Evolutionary conservation across 257 asterid genomes (phyloP).

Genomic region (Solanum paucissectum): DNA sequence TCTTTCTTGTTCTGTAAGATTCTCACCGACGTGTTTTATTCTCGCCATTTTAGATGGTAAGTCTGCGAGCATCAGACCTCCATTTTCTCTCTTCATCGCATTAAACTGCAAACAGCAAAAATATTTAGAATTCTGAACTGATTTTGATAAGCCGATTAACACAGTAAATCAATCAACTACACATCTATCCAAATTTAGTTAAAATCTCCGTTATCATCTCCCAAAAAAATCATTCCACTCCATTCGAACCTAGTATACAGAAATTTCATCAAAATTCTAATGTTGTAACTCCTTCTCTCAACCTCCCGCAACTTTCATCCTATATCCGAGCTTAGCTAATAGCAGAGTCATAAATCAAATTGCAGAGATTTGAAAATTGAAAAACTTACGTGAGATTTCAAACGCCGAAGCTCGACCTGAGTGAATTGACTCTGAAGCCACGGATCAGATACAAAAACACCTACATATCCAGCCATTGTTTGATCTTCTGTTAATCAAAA

Average conservation of each 20-base stretch:
- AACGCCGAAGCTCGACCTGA: slow-evolving; percentile 84
- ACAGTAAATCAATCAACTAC: background rate
- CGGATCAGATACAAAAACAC: slow-evolving; percentile 85
- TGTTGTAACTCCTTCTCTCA: background rate
- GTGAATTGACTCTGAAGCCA: slow-evolving; percentile 97
- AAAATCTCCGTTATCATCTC: background rate
- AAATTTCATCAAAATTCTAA: background rate
- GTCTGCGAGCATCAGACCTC: slow-evolving; percentile 57
- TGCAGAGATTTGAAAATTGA: background rate
- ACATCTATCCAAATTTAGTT: background rate
- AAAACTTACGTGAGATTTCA: slow-evolving; percentile 64
- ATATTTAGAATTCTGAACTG: slow-evolving; percentile 7
- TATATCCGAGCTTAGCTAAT: background rate
- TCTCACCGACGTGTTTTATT: slow-evolving; percentile 82
- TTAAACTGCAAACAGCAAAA: slow-evolving; percentile 36
- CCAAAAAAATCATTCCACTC: background rate
- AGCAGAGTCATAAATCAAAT: background rate
- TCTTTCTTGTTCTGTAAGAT: slow-evolving; percentile 71
- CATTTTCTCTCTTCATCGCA: slow-evolving; percentile 70
- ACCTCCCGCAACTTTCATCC: background rate
- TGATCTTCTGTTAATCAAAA: background rate
- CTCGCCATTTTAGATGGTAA: slow-evolving; percentile 74
- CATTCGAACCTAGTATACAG: background rate
- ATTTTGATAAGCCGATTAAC: background rate
- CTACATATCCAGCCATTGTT: slow-evolving; percentile 69